Conservation (phyloP, 2,329 filamentous ascomycete species). For the Sporothrix pallida region DNA sequence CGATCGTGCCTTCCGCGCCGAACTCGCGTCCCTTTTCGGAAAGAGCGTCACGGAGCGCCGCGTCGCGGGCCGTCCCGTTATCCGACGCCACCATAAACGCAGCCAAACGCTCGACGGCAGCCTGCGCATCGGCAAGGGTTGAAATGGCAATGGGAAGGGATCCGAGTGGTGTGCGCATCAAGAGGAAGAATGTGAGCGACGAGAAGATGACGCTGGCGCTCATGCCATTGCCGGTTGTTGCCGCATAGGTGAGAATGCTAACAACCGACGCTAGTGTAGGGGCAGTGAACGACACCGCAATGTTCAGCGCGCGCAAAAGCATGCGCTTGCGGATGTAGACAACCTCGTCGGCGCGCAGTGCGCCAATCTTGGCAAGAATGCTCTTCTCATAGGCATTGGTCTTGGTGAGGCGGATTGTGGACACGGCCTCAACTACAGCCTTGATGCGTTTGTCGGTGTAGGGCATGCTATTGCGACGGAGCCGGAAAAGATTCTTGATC, state of each 20-base stretch:
- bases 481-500: constrained; percentile 38
- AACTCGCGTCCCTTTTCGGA: constrained; percentile 1
- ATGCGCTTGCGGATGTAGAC: constrained; percentile 41
- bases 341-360: constrained; percentile 39
- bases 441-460: constrained; percentile 42
- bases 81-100: constrained; percentile 38
- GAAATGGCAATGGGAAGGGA: constrained; percentile 39
- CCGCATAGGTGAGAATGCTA: constrained; percentile 39
- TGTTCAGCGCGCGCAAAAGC: constrained; percentile 41
- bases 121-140: constrained; percentile 40
- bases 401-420: constrained; percentile 42
- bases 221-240: constrained; percentile 34
- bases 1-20: neutral
- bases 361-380: constrained; percentile 39
- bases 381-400: constrained; percentile 41
- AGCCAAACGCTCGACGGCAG: constrained; percentile 40
- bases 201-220: constrained; percentile 38
- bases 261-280: constrained; percentile 40
- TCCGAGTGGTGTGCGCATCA: constrained; percentile 40
- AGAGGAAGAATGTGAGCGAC: constrained; percentile 40
- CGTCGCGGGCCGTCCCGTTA: constrained; percentile 18
- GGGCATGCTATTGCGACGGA: constrained; percentile 41
- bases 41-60: constrained; percentile 27
- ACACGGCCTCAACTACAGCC: constrained; percentile 41
- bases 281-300: constrained; percentile 41